phyloP scores from a whole-genome alignment of 495 filamentous ascomycete species.

The Lasiosphaeria ovina region DNA sequence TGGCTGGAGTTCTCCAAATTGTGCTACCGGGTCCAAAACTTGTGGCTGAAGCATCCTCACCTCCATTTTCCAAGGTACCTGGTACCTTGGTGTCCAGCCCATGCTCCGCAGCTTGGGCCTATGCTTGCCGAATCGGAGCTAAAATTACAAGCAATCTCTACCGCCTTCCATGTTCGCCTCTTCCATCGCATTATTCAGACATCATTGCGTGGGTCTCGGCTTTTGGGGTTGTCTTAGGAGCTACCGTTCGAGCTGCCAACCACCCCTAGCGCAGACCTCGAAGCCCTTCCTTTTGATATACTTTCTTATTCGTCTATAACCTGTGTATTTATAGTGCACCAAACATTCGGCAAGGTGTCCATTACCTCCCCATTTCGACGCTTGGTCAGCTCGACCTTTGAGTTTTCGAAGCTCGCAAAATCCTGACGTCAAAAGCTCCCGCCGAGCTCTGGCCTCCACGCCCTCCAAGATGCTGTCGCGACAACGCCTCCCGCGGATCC shows the following conservation, averaged over 20 bases:
- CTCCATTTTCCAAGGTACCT: not conserved
- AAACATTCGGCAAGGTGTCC: not conserved
- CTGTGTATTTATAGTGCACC: constrained; percentile 15
- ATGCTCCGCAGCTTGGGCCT: not conserved
- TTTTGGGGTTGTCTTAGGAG: constrained; percentile 16
- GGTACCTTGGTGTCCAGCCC: not conserved
- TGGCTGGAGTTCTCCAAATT: not conserved
- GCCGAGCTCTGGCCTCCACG: constrained; percentile 5
- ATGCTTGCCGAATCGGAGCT: constrained; percentile 7
- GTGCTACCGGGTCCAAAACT: not conserved
- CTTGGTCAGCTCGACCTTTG: not conserved
- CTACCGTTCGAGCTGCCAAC: constrained; percentile 12
- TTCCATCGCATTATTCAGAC: constrained; percentile 30
- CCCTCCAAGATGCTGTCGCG: constrained; percentile 33
- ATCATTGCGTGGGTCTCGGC: constrained; percentile 19
- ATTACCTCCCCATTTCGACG: not conserved
- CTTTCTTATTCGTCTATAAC: constrained; percentile 5
- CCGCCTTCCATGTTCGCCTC: constrained; percentile 13
- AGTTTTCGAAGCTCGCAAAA: constrained; percentile 11
- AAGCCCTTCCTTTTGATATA: not conserved
- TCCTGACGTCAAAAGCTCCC: constrained; percentile 24
- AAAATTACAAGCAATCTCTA: constrained; percentile 20
- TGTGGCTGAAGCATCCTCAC: not conserved
- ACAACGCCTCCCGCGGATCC: constrained; percentile 30
- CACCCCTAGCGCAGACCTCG: constrained; percentile 6